Evolutionary conservation across 176 grass and related monocot species (phyloP).

Genomic region (Puya raimondii): DNA sequence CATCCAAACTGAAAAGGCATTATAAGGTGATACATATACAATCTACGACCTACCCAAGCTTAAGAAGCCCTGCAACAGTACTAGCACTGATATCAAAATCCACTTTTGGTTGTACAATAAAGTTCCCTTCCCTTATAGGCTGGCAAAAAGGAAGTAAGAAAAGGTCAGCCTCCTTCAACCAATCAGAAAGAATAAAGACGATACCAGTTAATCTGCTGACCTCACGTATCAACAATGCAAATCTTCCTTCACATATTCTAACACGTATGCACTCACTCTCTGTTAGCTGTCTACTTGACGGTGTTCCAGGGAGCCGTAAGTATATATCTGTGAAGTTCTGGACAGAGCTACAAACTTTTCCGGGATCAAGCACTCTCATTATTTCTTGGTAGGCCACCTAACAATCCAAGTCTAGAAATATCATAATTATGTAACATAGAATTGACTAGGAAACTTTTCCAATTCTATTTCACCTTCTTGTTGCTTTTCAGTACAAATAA

Average conservation of each 20-base stretch:
- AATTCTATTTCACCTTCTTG: constrained; percentile 42
- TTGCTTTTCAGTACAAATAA: constrained; percentile 96
- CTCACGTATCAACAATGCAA: constrained; percentile 94
- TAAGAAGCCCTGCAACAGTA: constrained; percentile 94
- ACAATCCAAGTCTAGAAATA: constrained; percentile 15
- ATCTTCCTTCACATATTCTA: constrained; percentile 99
- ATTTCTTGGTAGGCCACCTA: constrained; percentile 87
- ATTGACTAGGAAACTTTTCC: background rate
- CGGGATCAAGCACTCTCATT: constrained; percentile 69
- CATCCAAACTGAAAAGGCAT: background rate
- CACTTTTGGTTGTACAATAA: constrained; percentile 97
- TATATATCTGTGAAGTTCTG: constrained; percentile 98
- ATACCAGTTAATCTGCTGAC: constrained; percentile 26
- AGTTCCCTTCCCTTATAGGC: constrained; percentile 95
- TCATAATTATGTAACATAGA: constrained; percentile 1
- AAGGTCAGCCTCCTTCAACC: constrained; percentile 15
- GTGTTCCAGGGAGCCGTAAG: constrained; percentile 66
- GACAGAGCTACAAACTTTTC: constrained; percentile 85
- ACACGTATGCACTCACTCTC: constrained; percentile 96
- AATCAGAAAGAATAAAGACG: constrained; percentile 17
- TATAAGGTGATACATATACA: background rate
- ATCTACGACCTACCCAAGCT: constrained; percentile 66
- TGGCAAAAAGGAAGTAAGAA: constrained; percentile 28
- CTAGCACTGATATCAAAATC: constrained; percentile 99
- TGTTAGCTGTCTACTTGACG: constrained; percentile 58